Evolutionary conservation across 441 rosid genomes (phyloP), one percentile per base, ranked within the genome.

Genomic region (Populus trichocarpa): DNA sequence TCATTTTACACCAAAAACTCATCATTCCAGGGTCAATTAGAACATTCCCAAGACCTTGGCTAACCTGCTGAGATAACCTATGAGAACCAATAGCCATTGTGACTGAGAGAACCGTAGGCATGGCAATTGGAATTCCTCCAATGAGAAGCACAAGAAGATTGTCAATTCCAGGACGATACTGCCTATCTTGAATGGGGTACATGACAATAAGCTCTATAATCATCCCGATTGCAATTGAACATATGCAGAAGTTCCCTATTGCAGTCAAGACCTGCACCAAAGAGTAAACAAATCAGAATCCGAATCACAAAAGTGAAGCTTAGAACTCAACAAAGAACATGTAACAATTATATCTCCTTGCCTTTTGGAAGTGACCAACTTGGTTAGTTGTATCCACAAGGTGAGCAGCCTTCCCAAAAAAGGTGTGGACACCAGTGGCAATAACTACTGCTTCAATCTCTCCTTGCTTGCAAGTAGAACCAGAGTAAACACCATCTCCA

Each of bases 331-430:
- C 10, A 75, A 80, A n/a, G 57, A 70, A 22, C 16, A 32, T 16
- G 28, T 5, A 57, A 35, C 28, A 42, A 77, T 67, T 72, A 74
- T 59, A 20, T 70, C 65, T 23, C 75, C 88, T 85, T 84, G 72
- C 99, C 94, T 95, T 91, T 84, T 93, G 99, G 87, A 95, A 95
- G 83, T 95, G 99, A 40, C 99, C 99, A 79, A 95, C 99, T 88
- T 93, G 97, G 82, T 93, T 95, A 33, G 99, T 95, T 12, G 94
- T 82, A 84, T 96, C 99, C 76, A 96, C 99, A 74, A 96, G 95
- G 84, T 93, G 98, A 9, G 99, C 98, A 32, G 99, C 99, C 81
- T 96, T 96, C 53, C 99, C 98, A 42, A 96, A 93, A 88, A 95
- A 95, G 30, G 98, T 93, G 81, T 92, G 98, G 50, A 94, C 98